phyloP scores from a whole-genome alignment of 495 filamentous ascomycete species.

The Lepraria neglecta region DNA sequence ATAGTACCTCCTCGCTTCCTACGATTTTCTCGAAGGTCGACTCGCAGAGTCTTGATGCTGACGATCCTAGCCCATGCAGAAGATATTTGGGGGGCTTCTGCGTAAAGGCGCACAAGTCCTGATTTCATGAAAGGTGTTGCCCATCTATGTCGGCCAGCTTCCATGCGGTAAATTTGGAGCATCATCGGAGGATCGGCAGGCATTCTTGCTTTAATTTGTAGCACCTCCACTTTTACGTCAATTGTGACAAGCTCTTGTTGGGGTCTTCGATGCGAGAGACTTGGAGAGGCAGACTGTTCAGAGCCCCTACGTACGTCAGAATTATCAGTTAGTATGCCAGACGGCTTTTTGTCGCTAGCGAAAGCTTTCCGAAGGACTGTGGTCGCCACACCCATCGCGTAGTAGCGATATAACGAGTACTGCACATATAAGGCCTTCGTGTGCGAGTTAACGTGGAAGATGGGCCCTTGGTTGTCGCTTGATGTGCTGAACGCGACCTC shows the following conservation, averaged over 20 bases:
- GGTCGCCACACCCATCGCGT: constrained; percentile 75
- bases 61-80: constrained; percentile 77
- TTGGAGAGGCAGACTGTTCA: not conserved
- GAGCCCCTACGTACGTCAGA: not conserved
- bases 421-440: constrained; percentile 72
- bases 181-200: constrained; percentile 83
- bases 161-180: constrained; percentile 75
- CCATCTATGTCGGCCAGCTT: constrained; percentile 80
- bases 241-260: constrained; percentile 63
- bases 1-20: constrained; percentile 56
- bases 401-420: constrained; percentile 92
- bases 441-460: constrained; percentile 80
- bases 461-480: constrained; percentile 75
- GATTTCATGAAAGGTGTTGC: constrained; percentile 69
- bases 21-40: constrained; percentile 71
- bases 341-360: constrained; percentile 40
- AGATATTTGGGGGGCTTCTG: constrained; percentile 73
- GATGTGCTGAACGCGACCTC: constrained; percentile 80
- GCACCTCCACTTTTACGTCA: constrained; percentile 68
- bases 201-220: constrained; percentile 85
- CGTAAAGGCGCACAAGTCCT: constrained; percentile 73
- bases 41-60: constrained; percentile 69
- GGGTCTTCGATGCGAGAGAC: not conserved
- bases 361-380: constrained; percentile 73
- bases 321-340: not conserved